Evolutionary conservation across 306 rosid genomes (phyloP), one percentile per base, ranked within the genome.

Genomic region (Casuarina cunninghamiana): DNA sequence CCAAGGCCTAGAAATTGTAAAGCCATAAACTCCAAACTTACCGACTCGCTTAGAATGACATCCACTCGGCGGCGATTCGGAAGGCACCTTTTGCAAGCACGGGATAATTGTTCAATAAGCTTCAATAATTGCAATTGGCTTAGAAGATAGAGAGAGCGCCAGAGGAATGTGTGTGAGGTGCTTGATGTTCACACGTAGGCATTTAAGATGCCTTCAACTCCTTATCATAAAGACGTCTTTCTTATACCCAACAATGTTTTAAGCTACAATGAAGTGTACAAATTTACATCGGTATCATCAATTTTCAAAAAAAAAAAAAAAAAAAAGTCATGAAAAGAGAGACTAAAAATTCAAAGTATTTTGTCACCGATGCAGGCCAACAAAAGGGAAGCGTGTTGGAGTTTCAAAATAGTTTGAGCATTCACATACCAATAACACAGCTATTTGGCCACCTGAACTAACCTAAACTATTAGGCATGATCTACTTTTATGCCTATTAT

Each of bases 381-480:
- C 2, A 63, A 54, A 63, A 7, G 26, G 10, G 8, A 63, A 9
- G 2, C 2, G 13, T 6, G 9, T 38, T 5, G 69, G 45, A 63
- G 13, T 16, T 37, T 13, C 37, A 63, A 35, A 37, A 63, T 8
- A 38, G 44, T 38, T 63, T 37, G 46, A 63, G 46, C 69, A 63
- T 39, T 45, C 45, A 15, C 15, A 10, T 6, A 63, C 38, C 15
- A 63, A 7, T 3, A 37, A 6, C n/a, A 13, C 71, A 66, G 42
- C 50, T 66, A 66, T 66, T 66, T 37, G 44, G 8, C 71, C 71
- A 42, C 50, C n/a, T 41, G 3, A 66, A 50, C 50, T 66, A 66
- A 41, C 41, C 71, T 42, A 42, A 42, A 66, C 49, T 66, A 8
- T n/a, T 39, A 41, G 19, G 5, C 71, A 32, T 12, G 21, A 8